Conservation (phyloP, 2,329 filamentous ascomycete species). For the Leptoxyphium fumago region DNA sequence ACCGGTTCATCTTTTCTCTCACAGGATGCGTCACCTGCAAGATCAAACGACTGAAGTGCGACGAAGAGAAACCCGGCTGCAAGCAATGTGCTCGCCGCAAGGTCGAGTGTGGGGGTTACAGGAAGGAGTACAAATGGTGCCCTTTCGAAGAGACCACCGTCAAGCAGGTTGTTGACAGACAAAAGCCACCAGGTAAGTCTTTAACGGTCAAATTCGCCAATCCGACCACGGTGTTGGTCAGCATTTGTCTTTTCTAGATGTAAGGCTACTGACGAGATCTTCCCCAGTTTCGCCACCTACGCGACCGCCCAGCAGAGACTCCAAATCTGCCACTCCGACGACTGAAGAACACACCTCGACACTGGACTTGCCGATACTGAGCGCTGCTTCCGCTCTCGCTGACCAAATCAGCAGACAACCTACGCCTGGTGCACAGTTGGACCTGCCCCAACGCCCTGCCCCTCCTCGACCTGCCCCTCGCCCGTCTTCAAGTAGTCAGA, state of each 20-base stretch:
- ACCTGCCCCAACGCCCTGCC: neutral
- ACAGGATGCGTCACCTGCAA: slow-evolving; percentile 61
- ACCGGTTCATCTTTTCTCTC: slow-evolving; percentile 6
- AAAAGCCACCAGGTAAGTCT: neutral
- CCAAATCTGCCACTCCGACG: slow-evolving; percentile 8
- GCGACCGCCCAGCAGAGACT: slow-evolving; percentile 6
- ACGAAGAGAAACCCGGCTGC: slow-evolving; percentile 55
- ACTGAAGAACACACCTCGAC: slow-evolving; percentile 2
- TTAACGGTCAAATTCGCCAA: no score
- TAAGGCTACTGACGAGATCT: neutral
- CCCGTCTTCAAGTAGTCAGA: neutral
- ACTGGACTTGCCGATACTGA: slow-evolving; percentile 1
- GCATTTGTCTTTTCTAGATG: no score
- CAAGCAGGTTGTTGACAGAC: slow-evolving; percentile 7
- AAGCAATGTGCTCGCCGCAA: slow-evolving; percentile 50
- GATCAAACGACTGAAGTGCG: slow-evolving; percentile 57
- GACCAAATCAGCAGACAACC: neutral
- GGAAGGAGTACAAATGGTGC: slow-evolving; percentile 63
- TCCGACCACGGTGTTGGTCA: no score
- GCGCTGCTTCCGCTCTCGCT: neutral
- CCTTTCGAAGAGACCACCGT: slow-evolving; percentile 51
- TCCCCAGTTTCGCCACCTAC: slow-evolving; percentile 7
- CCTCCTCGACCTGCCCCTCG: neutral
- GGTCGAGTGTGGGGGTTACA: slow-evolving; percentile 55
- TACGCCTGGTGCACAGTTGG: neutral